Evolutionary conservation across 345 rosid species (phyloP).

Genomic region (Raphanus sativus): DNA sequence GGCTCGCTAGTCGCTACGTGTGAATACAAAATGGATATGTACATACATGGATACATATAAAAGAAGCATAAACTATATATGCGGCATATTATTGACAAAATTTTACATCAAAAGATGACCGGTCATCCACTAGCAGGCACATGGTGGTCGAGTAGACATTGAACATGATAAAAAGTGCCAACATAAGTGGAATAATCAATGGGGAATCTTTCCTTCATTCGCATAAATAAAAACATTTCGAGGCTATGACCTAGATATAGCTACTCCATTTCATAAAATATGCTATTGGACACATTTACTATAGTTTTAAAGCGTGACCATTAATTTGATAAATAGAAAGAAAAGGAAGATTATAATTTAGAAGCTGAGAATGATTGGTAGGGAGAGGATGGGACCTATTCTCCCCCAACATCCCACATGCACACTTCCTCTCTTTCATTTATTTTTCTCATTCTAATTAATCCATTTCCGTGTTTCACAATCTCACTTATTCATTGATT

Average conservation of each 20-base stretch:
- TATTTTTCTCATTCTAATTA: conserved; percentile 4
- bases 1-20: conserved; percentile 2
- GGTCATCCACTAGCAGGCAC: conserved; percentile 33
- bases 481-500: conserved; percentile 9
- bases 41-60: background rate
- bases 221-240: conserved; percentile 6
- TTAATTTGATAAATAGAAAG: conserved; percentile 5
- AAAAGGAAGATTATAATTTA: background rate
- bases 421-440: conserved; percentile 24
- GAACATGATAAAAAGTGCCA: conserved; percentile 34
- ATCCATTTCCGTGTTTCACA: background rate
- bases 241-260: conserved; percentile 29
- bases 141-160: conserved; percentile 33
- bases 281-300: background rate
- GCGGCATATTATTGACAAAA: conserved; percentile 12
- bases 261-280: background rate
- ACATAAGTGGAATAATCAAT: conserved; percentile 30
- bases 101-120: conserved; percentile 6
- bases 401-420: conserved; percentile 38
- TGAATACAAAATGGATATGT: background rate
- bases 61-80: background rate
- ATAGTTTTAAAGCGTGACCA: conserved; percentile 8
- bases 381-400: conserved; percentile 33
- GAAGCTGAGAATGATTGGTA: conserved; percentile 33
- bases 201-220: conserved; percentile 30